These are phyloP conservation scores for Xylaria arbuscula DNA, from an alignment of 2,329 filamentous ascomycete genomes.

Conservation along the genomic window DNA sequence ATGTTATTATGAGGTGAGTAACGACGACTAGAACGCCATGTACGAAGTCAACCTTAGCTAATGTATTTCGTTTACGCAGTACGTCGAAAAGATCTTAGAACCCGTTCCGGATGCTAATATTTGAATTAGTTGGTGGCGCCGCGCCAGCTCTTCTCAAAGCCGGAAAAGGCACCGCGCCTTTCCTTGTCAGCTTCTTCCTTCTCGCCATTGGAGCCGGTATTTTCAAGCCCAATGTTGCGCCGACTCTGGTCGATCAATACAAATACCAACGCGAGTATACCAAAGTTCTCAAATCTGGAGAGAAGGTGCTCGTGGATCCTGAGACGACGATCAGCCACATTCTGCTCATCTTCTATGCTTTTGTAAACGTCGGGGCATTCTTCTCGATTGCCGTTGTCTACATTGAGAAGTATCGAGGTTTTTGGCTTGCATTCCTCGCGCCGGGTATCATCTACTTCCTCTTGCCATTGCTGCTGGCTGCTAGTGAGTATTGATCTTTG, in stretches of 20 bases:
- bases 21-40: too few species aligned
- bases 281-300: constrained; percentile 56
- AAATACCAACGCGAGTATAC: constrained; percentile 55
- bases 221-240: constrained; percentile 72
- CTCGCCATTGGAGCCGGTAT: constrained; percentile 76
- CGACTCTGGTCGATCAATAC: constrained; percentile 59
- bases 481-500: constrained; percentile 47
- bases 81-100: constrained; percentile 1
- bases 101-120: constrained; percentile 10
- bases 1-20: constrained; percentile 63
- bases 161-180: constrained; percentile 61
- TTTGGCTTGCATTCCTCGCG: constrained; percentile 65
- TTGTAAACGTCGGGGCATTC: constrained; percentile 64
- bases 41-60: constrained; percentile 7
- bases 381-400: constrained; percentile 66
- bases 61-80: constrained; percentile 18
- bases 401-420: constrained; percentile 70
- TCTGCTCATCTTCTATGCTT: constrained; percentile 51
- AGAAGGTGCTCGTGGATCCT: constrained; percentile 60
- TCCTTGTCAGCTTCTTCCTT: constrained; percentile 71
- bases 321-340: constrained; percentile 60
- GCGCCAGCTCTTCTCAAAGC: constrained; percentile 67
- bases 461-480: constrained; percentile 67
- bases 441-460: constrained; percentile 63
- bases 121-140: constrained; percentile 63